phyloP scores from a whole-genome alignment of 192 early-diverging fungal genomes.

The Paraglomus brasilianum region DNA sequence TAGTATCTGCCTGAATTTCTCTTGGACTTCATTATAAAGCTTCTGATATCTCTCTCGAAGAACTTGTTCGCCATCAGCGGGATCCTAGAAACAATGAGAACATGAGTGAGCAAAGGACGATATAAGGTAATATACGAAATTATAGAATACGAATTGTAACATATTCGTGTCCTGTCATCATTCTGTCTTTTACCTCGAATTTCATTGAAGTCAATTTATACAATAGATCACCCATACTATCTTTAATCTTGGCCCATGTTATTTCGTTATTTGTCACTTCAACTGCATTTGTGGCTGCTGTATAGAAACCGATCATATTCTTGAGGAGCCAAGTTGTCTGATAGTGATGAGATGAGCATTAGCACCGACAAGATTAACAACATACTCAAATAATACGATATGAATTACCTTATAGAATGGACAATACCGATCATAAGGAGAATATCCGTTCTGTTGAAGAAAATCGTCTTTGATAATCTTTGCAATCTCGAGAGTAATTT shows the following conservation, averaged over 20 bases:
- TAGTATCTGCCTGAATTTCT: conserved; percentile 67
- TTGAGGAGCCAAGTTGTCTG: conserved; percentile 94
- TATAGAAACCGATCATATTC: conserved; percentile 97
- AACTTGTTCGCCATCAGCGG: conserved; percentile 89
- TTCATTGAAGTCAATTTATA: conserved; percentile 99
- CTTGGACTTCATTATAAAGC: conserved; percentile 94
- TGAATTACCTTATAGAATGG: conserved; percentile 89
- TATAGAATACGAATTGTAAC: conserved; percentile 26
- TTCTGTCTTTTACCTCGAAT: conserved; percentile 68
- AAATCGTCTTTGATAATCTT: conserved; percentile 99
- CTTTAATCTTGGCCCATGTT: conserved; percentile 95
- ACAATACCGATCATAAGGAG: conserved; percentile 97
- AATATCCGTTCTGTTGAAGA: conserved; percentile 99
- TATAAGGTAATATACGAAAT: not conserved
- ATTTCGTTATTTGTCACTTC: conserved; percentile 87
- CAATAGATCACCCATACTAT: conserved; percentile 85
- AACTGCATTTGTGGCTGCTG: conserved; percentile 90
- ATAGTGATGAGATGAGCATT: not conserved
- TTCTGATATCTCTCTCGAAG: conserved; percentile 86
- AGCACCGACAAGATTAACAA: not conserved
- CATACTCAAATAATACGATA: not conserved
- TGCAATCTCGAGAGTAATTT: conserved; percentile 98
- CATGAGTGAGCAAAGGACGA: not conserved
- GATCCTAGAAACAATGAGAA: conserved; percentile 59
- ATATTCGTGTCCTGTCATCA: not conserved